Evolutionary conservation across 352 stramenopile genomes (phyloP), one percentile per base, ranked within the genome.

Genomic region (Pythium guiyangense): DNA sequence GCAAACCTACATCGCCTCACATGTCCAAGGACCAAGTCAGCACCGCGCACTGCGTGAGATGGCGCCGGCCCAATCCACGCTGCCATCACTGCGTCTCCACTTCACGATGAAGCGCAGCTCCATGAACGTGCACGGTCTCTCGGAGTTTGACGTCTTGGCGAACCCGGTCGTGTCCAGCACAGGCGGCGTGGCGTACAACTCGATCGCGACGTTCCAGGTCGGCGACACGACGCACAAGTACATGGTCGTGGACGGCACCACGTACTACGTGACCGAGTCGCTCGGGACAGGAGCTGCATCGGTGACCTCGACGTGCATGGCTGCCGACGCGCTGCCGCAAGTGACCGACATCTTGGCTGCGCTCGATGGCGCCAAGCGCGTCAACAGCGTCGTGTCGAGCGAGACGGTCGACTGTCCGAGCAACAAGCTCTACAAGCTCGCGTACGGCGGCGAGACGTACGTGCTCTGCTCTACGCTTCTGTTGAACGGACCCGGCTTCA

Each of bases 391-490:
- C n/a, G n/a, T n/a, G n/a, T n/a, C n/a, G n/a, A n/a, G n/a, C n/a
- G n/a, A n/a, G n/a, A n/a, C n/a, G n/a, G n/a, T n/a, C n/a, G n/a
- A n/a, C n/a, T n/a, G n/a, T n/a, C n/a, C n/a, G n/a, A n/a, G n/a
- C 34, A 37, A 18, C 14, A 31, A 29, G 20, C 27, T 59, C 22
- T 59, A 44, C 53, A 34, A 52, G 43, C 27, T 59, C 11, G 14
- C 29, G 17, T 82, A 82, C 52, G 72, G 67, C 20, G 64, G 70
- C 15, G 64, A 84, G 49, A 42, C 66, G 22, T 84, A 74, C 45
- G 56, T 74, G 18, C n/a, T 82, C 37, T 82, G 74, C 49, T 66
- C 69, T n/a, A 43, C 37, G 18, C 52, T 49, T 8, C 15, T 47
- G 10, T 52, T 54, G 20, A 25, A 42, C 25, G 25, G n/a, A 20